Base-by-base conservation (phyloP, 257 asterid species). In the Nicotiana noctiflora region DNA sequence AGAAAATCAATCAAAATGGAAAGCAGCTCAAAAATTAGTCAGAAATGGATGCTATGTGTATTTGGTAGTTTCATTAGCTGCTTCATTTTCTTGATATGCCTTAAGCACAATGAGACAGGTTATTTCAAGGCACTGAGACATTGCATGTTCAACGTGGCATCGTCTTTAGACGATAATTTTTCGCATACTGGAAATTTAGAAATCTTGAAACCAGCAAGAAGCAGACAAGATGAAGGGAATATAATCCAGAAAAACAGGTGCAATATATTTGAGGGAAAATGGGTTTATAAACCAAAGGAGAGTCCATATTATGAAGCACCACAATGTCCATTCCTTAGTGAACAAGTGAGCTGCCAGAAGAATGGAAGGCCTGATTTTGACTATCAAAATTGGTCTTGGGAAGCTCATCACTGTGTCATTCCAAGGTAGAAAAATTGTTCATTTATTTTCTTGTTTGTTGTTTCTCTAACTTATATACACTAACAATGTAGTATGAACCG, bases 331-430 rank as follows among this genome's bases (percentile, higher is more conserved):
- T 81, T 81, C 27, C 75, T 81, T 18, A 70, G 84, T 40, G 84
- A 81, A 32, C 84, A 72, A 72, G 80, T 81, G 56, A 81, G 80
- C 61, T 81, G 84, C 80, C 78, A 51, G 17, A 81, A 64, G 52
- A 81, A 81, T 18, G 84, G 84, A 81, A 72, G 84, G 64, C 84
- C 80, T 6, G 84, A 81, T 55, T 81, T 27, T 14, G 74, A 72
- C 17, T 81, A 81, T 37, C 80, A 81, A 51, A 81, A 81, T 68
- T 81, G 84, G 84, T 68, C 80, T 59, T 81, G 84, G 84, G 84
- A 81, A 81, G 80, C 80, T 81, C 76, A 74, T 44, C 64, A 70
- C 14, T 81, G 84, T 72, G 25, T 19, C 31, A 60, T 81, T 18
- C 84, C 84, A 34, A 61, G 80, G 84, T 81, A 81, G 57, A 46